Evolutionary conservation across 2,329 filamentous ascomycete species (phyloP), one percentile per base, ranked within the genome.

Genomic region (Neodidymelliopsis sp.): DNA sequence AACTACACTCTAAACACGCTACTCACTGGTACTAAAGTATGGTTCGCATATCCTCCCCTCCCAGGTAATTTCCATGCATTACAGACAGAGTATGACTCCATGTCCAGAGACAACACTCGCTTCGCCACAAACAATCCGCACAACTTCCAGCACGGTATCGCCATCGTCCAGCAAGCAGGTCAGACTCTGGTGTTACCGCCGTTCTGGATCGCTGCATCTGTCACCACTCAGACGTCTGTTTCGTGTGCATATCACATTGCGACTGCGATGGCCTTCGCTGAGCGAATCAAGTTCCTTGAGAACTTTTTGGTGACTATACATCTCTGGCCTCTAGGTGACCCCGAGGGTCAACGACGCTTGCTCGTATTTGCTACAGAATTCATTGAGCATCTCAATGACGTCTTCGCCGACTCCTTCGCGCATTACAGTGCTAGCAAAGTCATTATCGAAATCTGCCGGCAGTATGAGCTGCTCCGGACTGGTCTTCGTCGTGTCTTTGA

Each of bases 101-200:
- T 46, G 5, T 15, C 20, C 6, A 13, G 15, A 10, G 8, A 41
- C 4, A 12, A n/a, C 11, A 9, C 4, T 4, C 18, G 19, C 18
- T 30, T 13, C 22, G 33, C 12, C n/a, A 6, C 39, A 7, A 19
- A 25, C 8, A 25, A 29, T 12, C 4, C 20, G 13, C 13, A 4
- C 5, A 42, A 11, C 18, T 37, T 51, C n/a, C 28, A 53, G 23
- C 37, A 50, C 23, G 56, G 52, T 9, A 52, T 59, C n/a, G 24
- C 40, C 22, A 46, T 61, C 30, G 41, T 59, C 18, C 58, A 59
- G 29, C 43, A 45, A 16, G 28, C 46, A 10, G 47, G 49, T 1
- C 33, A 56, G 22, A 44, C 38, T 7, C 28, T 59, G 18, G 5
- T 50, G 2, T 20, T 61, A 9, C 56, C 53, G 2, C 49, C 52